These are phyloP conservation scores for Dioszegia crocea DNA, from an alignment of 768 basidiomycete species.

Conservation along the genomic window DNA sequence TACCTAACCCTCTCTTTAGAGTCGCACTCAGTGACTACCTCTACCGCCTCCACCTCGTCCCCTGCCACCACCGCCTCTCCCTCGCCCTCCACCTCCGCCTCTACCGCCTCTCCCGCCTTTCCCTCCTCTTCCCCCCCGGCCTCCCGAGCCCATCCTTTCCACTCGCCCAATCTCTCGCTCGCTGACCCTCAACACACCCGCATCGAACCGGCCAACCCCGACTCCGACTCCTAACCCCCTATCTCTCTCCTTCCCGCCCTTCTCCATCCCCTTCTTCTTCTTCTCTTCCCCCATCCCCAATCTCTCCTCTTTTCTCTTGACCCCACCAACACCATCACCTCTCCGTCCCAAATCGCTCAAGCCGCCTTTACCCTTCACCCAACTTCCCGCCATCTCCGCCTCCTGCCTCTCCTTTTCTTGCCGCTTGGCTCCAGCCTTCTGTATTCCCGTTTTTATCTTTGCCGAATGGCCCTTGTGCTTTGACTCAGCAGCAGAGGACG, in stretches of 20 bases:
- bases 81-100: background rate
- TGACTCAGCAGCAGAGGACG: conserved; percentile 16
- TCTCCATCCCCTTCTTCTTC: conserved; percentile 40
- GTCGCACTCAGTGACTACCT: background rate
- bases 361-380: conserved; percentile 35
- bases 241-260: conserved; percentile 26
- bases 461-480: conserved; percentile 35
- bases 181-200: conserved; percentile 45
- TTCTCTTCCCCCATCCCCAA: conserved; percentile 24
- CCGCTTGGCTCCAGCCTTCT: conserved; percentile 31
- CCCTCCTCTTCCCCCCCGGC: background rate
- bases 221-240: conserved; percentile 39
- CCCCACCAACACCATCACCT: conserved; percentile 20
- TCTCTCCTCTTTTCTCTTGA: conserved; percentile 22
- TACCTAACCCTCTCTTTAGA: too few species aligned
- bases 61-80: background rate
- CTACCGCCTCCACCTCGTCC: background rate
- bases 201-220: conserved; percentile 46
- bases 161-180: conserved; percentile 44
- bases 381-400: conserved; percentile 36
- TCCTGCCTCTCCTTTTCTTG: conserved; percentile 29
- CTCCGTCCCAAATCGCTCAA: conserved; percentile 24
- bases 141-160: background rate
- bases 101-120: background rate
- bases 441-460: conserved; percentile 43